Percentiles rank a stretch among this genome's conserved stretches.
Conservation (phyloP, 2,329 filamentous ascomycete species). For the Metarhizium album region DNA sequence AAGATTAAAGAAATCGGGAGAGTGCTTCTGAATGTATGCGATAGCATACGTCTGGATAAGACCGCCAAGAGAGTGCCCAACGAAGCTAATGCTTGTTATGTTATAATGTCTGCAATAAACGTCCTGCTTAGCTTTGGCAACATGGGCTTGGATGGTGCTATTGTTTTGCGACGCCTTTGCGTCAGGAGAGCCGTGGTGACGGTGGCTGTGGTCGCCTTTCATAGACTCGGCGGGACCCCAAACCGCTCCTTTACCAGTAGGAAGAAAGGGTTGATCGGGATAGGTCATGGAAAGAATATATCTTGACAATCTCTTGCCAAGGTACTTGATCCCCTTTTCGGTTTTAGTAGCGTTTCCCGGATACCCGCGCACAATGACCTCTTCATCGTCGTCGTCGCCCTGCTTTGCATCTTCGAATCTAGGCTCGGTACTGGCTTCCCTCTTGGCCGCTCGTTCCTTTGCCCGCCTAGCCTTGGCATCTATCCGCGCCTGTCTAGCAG, state of each 20-base stretch:
- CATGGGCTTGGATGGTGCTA: slow-evolving; percentile 47
- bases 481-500: slow-evolving; percentile 61
- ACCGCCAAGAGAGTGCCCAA: slow-evolving; percentile 84
- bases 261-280: slow-evolving; percentile 82
- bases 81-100: slow-evolving; percentile 90
- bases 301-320: slow-evolving; percentile 87
- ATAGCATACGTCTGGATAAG: slow-evolving; percentile 88
- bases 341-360: slow-evolving; percentile 83
- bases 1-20: slow-evolving; percentile 75
- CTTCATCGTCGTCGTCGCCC: slow-evolving; percentile 57
- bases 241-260: slow-evolving; percentile 41
- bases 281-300: slow-evolving; percentile 85
- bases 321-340: slow-evolving; percentile 91
- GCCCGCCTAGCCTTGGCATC: slow-evolving; percentile 54
- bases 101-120: slow-evolving; percentile 52
- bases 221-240: slow-evolving; percentile 31
- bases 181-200: slow-evolving; percentile 29
- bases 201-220: slow-evolving; percentile 28
- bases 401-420: slow-evolving; percentile 11
- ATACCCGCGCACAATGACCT: slow-evolving; percentile 84
- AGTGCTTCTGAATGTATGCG: slow-evolving; percentile 94
- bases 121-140: slow-evolving; percentile 42
- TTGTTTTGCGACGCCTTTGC: slow-evolving; percentile 45
- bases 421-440: slow-evolving; percentile 4
- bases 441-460: slow-evolving; percentile 30